Percentiles rank a stretch among this genome's conserved stretches.
phyloP scores from a whole-genome alignment of 164 flowering plant species.

The Stephania cephalantha region DNA sequence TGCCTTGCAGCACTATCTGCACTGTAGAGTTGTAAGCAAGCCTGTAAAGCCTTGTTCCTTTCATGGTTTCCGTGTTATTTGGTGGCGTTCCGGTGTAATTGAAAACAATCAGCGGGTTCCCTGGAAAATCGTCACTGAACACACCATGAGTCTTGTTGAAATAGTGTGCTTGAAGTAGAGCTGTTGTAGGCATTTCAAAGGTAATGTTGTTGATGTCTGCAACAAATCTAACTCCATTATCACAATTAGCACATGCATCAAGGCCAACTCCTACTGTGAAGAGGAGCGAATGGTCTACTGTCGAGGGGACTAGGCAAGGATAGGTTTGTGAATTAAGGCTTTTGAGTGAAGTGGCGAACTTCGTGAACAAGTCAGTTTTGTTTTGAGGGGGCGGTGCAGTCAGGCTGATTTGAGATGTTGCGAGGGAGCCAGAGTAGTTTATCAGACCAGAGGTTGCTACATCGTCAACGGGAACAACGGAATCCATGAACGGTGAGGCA shows the following conservation, averaged over 20 bases:
- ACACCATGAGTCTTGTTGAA: constrained; percentile 39
- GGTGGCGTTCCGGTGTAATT: constrained; percentile 40
- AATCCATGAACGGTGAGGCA: constrained; percentile 70
- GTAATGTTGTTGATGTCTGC: constrained; percentile 48
- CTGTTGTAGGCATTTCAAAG: constrained; percentile 39
- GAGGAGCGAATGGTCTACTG: constrained; percentile 45
- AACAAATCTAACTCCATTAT: constrained; percentile 32
- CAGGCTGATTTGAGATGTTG: constrained; percentile 31
- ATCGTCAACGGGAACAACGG: constrained; percentile 64
- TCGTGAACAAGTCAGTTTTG: constrained; percentile 52
- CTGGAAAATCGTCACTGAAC: constrained; percentile 54
- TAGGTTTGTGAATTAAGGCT: constrained; percentile 54
- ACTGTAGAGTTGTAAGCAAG: constrained; percentile 43
- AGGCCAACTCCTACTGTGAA: constrained; percentile 50
- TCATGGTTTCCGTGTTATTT: constrained; percentile 27
- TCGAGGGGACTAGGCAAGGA: constrained; percentile 55
- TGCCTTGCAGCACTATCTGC: constrained; percentile 51
- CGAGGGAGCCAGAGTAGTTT: constrained; percentile 53
- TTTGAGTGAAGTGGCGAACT: constrained; percentile 39
- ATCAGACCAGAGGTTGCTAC: constrained; percentile 59
- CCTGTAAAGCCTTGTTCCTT: constrained; percentile 46
- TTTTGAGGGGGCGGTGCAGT: constrained; percentile 45
- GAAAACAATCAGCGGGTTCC: constrained; percentile 24
- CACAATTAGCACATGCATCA: constrained; percentile 42
- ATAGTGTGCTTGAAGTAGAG: constrained; percentile 53